Base-by-base conservation (phyloP, 2,329 filamentous ascomycete species). In the Neofusicoccum ribis region DNA sequence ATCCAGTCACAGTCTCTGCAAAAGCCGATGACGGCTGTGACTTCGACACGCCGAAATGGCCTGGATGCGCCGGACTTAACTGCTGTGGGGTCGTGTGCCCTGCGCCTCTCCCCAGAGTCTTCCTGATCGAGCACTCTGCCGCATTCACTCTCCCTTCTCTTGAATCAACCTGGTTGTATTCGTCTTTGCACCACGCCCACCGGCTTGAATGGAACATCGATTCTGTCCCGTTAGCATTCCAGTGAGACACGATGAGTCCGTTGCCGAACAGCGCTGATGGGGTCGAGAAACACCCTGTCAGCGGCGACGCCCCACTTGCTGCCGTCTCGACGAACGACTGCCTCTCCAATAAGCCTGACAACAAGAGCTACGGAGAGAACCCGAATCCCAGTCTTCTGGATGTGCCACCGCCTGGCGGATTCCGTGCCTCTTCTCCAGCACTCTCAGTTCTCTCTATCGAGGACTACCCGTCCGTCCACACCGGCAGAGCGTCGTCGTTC, bases 81-180 rank as follows among this genome's bases (percentile, higher is more conserved):
- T 11, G n/a, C 12, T 36, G 43, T 44, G 43, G 43, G 43, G 43
- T 47, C 56, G n/a, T 60, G 56, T 60, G 56, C 56, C 56, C 56
- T 47, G 27, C 56, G 56, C 56, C 43, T 20, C 56, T 60, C 47
- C 41, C 56, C 56, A 60, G 56, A 60, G 3, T 60, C 56, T 60
- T 47, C 41, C 43, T 20, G 27, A 20, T 60, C 43, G 43, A 47
- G 56, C 39, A n/a, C 54, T 11, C 14, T n/a, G 17, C 37, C 37
- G 37, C 15, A 12, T 27, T n/a, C 31, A 9, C 56, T 37, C 31
- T 39, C 31, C 14, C n/a, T 23, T 14, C 12, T 5, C n/a, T 37
- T 27, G 41, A 41, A 43, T n/a, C 52, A 39, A 20, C 52, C 36
- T 12, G 11, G 5, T 7, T 31, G 27, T 20, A 20, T 43, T 43